phyloP scores from a whole-genome alignment of 1,139 yeast species.

The Scheffersomyces cryptocercus region DNA sequence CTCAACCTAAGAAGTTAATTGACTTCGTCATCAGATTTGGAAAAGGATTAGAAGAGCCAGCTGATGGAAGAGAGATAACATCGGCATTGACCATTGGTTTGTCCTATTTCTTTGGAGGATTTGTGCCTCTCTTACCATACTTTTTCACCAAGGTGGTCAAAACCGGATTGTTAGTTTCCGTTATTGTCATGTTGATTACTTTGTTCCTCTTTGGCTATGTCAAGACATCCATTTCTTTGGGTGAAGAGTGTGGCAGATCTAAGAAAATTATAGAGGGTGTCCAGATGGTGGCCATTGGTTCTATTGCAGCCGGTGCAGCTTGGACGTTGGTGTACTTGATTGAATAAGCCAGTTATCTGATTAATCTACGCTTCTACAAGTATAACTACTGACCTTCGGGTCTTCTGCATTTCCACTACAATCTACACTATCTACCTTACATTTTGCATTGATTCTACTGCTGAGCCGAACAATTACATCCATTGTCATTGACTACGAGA shows the following conservation, averaged over 20 bases:
- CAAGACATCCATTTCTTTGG: slow-evolving; percentile 83
- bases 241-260: slow-evolving; percentile 63
- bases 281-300: slow-evolving; percentile 92
- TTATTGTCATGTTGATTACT: slow-evolving; percentile 80
- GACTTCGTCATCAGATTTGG: slow-evolving; percentile 75
- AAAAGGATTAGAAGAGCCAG: slow-evolving; percentile 77
- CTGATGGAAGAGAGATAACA: slow-evolving; percentile 73
- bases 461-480: too few species aligned
- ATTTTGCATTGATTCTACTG: too few species aligned
- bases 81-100: slow-evolving; percentile 77
- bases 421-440: too few species aligned
- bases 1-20: slow-evolving; percentile 65
- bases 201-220: slow-evolving; percentile 83
- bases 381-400: too few species aligned
- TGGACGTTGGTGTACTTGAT: slow-evolving; percentile 87
- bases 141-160: slow-evolving; percentile 74
- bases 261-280: slow-evolving; percentile 76
- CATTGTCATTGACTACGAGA: too few species aligned
- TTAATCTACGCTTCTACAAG: too few species aligned
- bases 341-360: slow-evolving; percentile 31
- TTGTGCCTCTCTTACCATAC: slow-evolving; percentile 77
- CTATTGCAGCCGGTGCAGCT: slow-evolving; percentile 95
- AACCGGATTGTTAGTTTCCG: slow-evolving; percentile 74
- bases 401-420: too few species aligned
- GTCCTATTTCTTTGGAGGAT: slow-evolving; percentile 77